Percentiles rank a stretch among this genome's conserved stretches.
These are phyloP conservation scores for Geotrichum ghanense DNA, from an alignment of 805 yeast genomes.

Conservation along the genomic window DNA sequence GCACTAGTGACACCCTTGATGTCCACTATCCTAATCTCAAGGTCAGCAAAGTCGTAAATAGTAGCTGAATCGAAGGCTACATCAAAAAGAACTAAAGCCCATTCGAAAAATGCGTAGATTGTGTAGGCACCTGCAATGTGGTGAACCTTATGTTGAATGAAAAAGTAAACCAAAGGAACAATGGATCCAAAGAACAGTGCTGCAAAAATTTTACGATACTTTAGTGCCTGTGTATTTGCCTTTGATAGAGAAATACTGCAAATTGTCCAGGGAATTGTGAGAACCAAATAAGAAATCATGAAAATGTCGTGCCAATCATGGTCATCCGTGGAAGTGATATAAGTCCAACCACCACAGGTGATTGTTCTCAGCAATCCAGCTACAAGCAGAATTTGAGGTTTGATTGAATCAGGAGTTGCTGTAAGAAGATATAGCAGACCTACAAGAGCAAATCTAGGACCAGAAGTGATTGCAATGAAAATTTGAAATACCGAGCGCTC, in stretches of 20 bases:
- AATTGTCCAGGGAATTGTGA: conserved; percentile 87
- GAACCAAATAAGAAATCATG: conserved; percentile 80
- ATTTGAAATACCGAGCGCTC: conserved; percentile 89
- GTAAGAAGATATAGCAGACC: conserved; percentile 36
- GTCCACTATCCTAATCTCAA: conserved; percentile 37
- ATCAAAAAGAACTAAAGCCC: conserved; percentile 80
- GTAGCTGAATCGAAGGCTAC: conserved; percentile 78
- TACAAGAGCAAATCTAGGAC: conserved; percentile 71
- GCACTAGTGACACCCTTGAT: conserved; percentile 15
- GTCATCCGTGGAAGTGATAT: conserved; percentile 92
- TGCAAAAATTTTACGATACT: conserved; percentile 40
- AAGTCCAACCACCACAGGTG: conserved; percentile 98
- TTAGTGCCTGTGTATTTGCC: conserved; percentile 33
- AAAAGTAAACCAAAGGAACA: conserved; percentile 77
- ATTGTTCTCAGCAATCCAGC: conserved; percentile 80
- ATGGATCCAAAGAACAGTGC: conserved; percentile 56
- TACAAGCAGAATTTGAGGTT: conserved; percentile 26
- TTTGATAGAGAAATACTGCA: conserved; percentile 45
- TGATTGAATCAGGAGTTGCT: conserved; percentile 27
- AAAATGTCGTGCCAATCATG: conserved; percentile 93
- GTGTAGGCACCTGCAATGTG: conserved; percentile 90
- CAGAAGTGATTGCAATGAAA: conserved; percentile 83
- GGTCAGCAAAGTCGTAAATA: conserved; percentile 50
- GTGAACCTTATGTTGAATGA: conserved; percentile 86
- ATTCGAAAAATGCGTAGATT: conserved; percentile 85